phyloP scores from a whole-genome alignment of 202 grass and related monocot species.

The Panicum virgatum region DNA sequence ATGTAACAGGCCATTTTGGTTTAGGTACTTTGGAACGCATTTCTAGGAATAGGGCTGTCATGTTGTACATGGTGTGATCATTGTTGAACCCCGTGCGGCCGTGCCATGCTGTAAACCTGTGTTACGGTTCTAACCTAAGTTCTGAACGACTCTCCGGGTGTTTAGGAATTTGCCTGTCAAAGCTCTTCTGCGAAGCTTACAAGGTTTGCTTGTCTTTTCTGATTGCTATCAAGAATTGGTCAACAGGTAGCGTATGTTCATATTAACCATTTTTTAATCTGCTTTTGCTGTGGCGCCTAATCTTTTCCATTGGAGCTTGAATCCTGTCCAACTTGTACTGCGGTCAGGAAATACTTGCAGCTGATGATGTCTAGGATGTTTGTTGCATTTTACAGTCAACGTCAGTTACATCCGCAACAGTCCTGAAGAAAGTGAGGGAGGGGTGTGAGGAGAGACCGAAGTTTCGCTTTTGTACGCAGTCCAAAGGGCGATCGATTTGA shows the following conservation, averaged over 20 bases:
- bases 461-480: background rate
- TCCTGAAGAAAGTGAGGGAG: no score
- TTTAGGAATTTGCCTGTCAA: background rate
- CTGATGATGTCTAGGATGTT: no score
- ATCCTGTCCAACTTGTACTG: no score
- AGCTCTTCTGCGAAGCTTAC: background rate
- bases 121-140: slow-evolving; percentile 39
- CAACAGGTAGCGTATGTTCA: background rate
- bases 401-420: background rate
- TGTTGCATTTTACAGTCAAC: no score
- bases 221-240: background rate
- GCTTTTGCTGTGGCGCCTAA: background rate
- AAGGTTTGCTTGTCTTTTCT: background rate
- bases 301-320: background rate
- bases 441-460: background rate
- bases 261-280: background rate
- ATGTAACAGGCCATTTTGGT: slow-evolving; percentile 48
- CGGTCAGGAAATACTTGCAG: no score
- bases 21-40: slow-evolving; percentile 36
- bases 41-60: slow-evolving; percentile 57
- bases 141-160: slow-evolving; percentile 19
- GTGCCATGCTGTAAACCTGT: slow-evolving; percentile 48
- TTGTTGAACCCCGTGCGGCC: slow-evolving; percentile 50
- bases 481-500: background rate
- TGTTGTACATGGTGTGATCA: slow-evolving; percentile 71